These are phyloP conservation scores for Arthroderma sp. DNA, from an alignment of 2,329 filamentous ascomycete species.

Conservation along the genomic window DNA sequence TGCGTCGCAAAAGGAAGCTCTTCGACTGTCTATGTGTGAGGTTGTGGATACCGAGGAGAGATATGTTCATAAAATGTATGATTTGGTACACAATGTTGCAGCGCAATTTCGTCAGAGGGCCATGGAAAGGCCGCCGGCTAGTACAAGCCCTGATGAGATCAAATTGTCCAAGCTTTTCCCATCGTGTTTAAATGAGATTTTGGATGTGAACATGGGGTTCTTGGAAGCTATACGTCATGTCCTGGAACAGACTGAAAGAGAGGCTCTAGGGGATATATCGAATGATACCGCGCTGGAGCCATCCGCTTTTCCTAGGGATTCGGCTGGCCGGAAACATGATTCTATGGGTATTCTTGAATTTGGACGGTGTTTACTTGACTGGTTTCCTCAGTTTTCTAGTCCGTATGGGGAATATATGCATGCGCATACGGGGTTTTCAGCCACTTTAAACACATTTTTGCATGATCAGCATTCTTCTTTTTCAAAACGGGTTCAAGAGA, in stretches of 20 bases:
- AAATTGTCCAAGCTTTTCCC: constrained; percentile 71
- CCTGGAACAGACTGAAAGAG: constrained; percentile 71
- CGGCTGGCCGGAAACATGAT: constrained; percentile 43
- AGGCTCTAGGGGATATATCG: constrained; percentile 65
- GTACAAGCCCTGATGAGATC: constrained; percentile 57
- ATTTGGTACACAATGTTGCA: constrained; percentile 69
- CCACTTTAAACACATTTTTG: constrained; percentile 64
- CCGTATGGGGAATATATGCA: constrained; percentile 90
- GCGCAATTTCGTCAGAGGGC: constrained; percentile 64
- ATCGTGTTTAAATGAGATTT: constrained; percentile 62
- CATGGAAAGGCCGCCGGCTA: constrained; percentile 43
- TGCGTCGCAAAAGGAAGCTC: constrained; percentile 66
- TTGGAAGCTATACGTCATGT: constrained; percentile 60
- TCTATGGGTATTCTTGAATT: constrained; percentile 66
- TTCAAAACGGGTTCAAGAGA: constrained; percentile 63
- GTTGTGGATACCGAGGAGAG: constrained; percentile 86
- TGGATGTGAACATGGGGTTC: constrained; percentile 70
- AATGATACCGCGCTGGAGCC: constrained; percentile 37
- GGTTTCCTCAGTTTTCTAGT: constrained; percentile 84
- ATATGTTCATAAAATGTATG: constrained; percentile 78
- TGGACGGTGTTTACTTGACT: constrained; percentile 70
- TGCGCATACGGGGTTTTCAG: constrained; percentile 75
- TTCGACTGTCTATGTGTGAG: constrained; percentile 81
- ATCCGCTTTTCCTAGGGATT: constrained; percentile 33
- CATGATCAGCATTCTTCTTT: constrained; percentile 69